Evolutionary conservation across 164 flowering plant genomes (phyloP).

Genomic region (Stephania cephalantha): DNA sequence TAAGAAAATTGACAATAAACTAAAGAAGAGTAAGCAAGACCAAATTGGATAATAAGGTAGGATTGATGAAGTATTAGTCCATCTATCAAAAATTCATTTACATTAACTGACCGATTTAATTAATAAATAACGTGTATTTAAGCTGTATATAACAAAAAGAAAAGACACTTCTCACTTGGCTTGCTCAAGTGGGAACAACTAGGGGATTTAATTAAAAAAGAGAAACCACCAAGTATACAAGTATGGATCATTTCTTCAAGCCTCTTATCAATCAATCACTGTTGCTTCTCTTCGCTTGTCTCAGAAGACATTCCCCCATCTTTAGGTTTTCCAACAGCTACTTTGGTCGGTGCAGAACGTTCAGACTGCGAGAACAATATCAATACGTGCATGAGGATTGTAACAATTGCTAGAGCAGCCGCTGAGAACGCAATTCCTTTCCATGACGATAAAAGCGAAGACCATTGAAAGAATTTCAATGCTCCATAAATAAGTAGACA

Average conservation of each 20-base stretch:
- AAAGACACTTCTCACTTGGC: not conserved
- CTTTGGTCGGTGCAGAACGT: slow-evolving; percentile 37
- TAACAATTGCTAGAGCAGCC: slow-evolving; percentile 37
- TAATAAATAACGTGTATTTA: too few species aligned
- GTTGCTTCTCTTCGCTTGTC: slow-evolving; percentile 16
- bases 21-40: too few species aligned
- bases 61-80: too few species aligned
- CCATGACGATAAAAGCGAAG: slow-evolving; percentile 54
- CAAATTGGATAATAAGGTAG: too few species aligned
- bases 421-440: slow-evolving; percentile 43
- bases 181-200: not conserved
- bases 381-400: slow-evolving; percentile 57
- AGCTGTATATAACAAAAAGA: not conserved
- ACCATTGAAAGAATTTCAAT: slow-evolving; percentile 36
- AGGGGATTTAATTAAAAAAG: not conserved
- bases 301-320: slow-evolving; percentile 19
- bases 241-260: not conserved
- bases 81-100: too few species aligned
- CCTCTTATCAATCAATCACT: not conserved
- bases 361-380: slow-evolving; percentile 65
- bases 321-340: slow-evolving; percentile 17
- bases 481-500: slow-evolving; percentile 30
- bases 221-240: not conserved
- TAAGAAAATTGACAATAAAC: too few species aligned
- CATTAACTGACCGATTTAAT: too few species aligned